Conservation (phyloP, 352 stramenopile genomes). For the Pythium phragmitis region DNA sequence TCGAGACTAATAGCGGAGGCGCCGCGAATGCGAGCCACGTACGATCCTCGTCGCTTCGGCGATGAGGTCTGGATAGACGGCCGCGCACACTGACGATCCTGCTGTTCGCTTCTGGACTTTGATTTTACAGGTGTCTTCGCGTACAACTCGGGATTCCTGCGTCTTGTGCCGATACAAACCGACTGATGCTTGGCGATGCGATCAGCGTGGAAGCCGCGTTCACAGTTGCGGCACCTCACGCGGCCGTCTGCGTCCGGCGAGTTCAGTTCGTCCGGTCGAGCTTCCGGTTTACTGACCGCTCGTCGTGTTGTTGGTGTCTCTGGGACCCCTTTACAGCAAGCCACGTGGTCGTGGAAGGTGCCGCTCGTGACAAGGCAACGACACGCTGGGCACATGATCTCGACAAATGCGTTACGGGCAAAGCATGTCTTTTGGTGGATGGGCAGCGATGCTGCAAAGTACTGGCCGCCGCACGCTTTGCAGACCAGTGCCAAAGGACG, state of each 20-base stretch:
- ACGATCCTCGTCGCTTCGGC: neutral
- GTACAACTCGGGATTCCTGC: neutral
- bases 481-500: slow-evolving; percentile 30
- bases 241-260: slow-evolving; percentile 45
- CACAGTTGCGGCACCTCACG: slow-evolving; percentile 55
- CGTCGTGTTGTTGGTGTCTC: neutral
- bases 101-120: too few species aligned
- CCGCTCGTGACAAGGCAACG: slow-evolving; percentile 31
- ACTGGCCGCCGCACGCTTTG: slow-evolving; percentile 48
- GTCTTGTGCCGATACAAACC: slow-evolving; percentile 36
- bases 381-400: slow-evolving; percentile 48
- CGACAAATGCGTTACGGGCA: slow-evolving; percentile 54
- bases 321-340: neutral
- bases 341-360: slow-evolving; percentile 15
- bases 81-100: too few species aligned
- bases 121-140: neutral
- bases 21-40: slow-evolving; percentile 3
- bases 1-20: neutral
- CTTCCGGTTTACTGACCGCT: neutral
- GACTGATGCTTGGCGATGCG: slow-evolving; percentile 73
- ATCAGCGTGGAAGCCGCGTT: slow-evolving; percentile 50
- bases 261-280: slow-evolving; percentile 31
- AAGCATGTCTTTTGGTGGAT: slow-evolving; percentile 79
- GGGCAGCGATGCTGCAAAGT: slow-evolving; percentile 56
- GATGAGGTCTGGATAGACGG: neutral